Base-by-base conservation (phyloP, 75 land plant genomes). In the Pinus albicaulis region DNA sequence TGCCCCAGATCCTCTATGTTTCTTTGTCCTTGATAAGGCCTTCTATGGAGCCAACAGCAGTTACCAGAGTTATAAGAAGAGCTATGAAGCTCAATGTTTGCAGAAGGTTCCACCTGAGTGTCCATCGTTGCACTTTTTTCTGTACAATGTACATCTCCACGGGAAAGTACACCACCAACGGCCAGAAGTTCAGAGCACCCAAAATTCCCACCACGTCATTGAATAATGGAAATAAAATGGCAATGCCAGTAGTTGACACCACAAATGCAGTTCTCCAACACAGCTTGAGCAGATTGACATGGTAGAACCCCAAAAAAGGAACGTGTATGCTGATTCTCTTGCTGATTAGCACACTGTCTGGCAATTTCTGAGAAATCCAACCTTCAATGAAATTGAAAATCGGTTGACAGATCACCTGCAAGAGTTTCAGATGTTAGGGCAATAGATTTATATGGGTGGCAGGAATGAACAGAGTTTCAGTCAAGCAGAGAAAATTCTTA, bases 101-200 rank as follows among this genome's bases (percentile, higher is more conserved):
- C 28, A 84, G 62, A 55, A 52, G 55, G 41, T 62, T 3, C 86
- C 86, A 81, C 38, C 65, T 74, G 24, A 20, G 59, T 41, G 78
- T 81, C 86, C 85, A 86, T 20, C 53, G 34, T 56, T 56, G 70
- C 20, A 83, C 34, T 55, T 64, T 23, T 15, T n/a, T 44, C 55
- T 76, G 85, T 3, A 53, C 76, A 8, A 82, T 82, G 41, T 75
- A 76, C 85, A 86, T 86, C 41, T 56, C 78, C n/a, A 86, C 76
- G 24, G 87, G 87, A 52, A 86, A 86, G 57, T 86, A 82, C 24
- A 86, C 82, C 2, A 79, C 83, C 26, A 86, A 72, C 13, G 87
- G 87, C 86, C 85, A 86, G 71, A 86, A 86, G 28, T 68, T 72
- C 31, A 80, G 16, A 19, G 87, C 87, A 17, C 87, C 87, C 41